A percentile compares a stretch with the other conserved stretches of the same genome.
Evolutionary conservation across 1,284 basidiomycete species (phyloP).

Genomic region (Apiotrichum domesticum): DNA sequence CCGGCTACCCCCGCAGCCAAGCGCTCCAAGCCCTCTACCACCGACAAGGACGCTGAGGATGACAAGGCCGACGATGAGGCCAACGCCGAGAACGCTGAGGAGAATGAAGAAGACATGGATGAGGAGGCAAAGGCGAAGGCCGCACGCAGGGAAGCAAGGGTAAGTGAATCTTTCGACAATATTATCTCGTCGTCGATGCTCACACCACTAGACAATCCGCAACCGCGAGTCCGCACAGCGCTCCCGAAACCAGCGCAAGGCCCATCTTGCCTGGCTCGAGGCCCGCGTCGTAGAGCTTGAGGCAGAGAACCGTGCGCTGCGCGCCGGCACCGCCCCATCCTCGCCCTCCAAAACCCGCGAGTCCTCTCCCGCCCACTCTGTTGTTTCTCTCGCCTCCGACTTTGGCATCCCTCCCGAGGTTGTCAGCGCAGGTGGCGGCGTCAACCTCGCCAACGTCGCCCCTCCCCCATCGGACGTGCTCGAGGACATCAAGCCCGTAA

Average conservation of each 20-base stretch:
- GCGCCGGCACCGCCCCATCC: slow-evolving; percentile 14
- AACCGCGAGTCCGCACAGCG: slow-evolving; percentile 44
- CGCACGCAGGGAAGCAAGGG: slow-evolving; percentile 38
- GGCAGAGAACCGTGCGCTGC: slow-evolving; percentile 37
- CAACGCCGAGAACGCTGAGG: slow-evolving; percentile 18
- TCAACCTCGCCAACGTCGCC: slow-evolving; percentile 37
- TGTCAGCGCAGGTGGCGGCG: slow-evolving; percentile 28
- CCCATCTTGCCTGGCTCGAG: slow-evolving; percentile 43
- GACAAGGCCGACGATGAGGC: slow-evolving; percentile 18
- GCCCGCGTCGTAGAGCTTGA: slow-evolving; percentile 42
- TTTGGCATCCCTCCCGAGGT: slow-evolving; percentile 34
- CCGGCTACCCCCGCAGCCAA: slow-evolving; percentile 12
- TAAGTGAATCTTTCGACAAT: slow-evolving; percentile 15
- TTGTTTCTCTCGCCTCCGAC: slow-evolving; percentile 32
- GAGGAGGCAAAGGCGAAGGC: slow-evolving; percentile 31
- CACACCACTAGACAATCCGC: slow-evolving; percentile 29
- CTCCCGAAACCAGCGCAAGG: slow-evolving; percentile 44
- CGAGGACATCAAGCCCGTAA: slow-evolving; percentile 28
- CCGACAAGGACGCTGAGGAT: slow-evolving; percentile 3
- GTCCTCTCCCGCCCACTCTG: slow-evolving; percentile 31
- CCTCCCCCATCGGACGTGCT: slow-evolving; percentile 32
- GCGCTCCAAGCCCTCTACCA: slow-evolving; percentile 8
- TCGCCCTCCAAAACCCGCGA: slow-evolving; percentile 19
- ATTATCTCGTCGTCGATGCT: neutral
- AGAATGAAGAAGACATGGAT: slow-evolving; percentile 19